Percentiles rank a stretch among this genome's conserved stretches.
Conservation (phyloP, 805 yeast genomes). For the Wickerhamiella shivajii region DNA sequence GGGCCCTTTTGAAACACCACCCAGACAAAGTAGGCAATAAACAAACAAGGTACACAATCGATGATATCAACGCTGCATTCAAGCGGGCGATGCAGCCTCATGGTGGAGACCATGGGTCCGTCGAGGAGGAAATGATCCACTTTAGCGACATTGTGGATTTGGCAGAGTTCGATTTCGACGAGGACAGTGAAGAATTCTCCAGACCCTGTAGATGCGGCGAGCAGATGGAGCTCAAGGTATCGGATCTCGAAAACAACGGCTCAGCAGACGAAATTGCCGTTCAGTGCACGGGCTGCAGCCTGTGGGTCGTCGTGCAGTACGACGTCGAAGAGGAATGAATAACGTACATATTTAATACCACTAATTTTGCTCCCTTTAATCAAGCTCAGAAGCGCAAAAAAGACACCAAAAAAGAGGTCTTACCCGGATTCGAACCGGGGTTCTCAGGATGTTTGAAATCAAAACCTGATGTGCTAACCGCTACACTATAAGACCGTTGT, state of each 20-base stretch:
- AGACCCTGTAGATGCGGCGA: conserved; percentile 27
- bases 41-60: conserved; percentile 21
- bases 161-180: conserved; percentile 30
- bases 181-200: conserved; percentile 22
- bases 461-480: conserved; percentile 13
- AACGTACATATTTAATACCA: neutral
- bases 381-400: neutral
- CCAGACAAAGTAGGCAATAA: conserved; percentile 49
- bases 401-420: conserved; percentile 7
- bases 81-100: conserved; percentile 29
- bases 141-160: conserved; percentile 57
- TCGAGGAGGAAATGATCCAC: conserved; percentile 34
- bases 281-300: conserved; percentile 71
- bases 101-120: conserved; percentile 36
- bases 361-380: neutral
- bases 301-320: conserved; percentile 70
- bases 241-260: conserved; percentile 42
- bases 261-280: conserved; percentile 50
- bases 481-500: conserved; percentile 12
- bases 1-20: conserved; percentile 45
- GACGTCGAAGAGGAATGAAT: conserved; percentile 15
- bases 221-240: conserved; percentile 44
- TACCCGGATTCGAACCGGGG: conserved; percentile 14
- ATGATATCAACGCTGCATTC: conserved; percentile 51
- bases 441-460: conserved; percentile 9